phyloP scores from a whole-genome alignment of 148 eudicot species.

The Rhododendron henanense region DNA sequence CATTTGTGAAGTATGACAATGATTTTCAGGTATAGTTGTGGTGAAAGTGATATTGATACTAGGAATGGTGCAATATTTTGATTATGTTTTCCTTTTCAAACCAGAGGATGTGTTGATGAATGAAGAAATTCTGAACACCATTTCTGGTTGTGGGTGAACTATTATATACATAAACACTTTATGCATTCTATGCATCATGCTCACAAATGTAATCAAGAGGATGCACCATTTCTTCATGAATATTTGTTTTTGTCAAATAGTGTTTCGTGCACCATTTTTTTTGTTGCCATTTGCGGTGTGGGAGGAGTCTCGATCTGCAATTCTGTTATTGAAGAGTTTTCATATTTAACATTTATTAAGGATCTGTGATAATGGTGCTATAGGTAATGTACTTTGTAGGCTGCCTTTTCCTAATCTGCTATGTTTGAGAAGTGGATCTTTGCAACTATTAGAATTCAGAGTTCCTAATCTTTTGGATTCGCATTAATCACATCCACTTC shows the following conservation, averaged over 20 bases:
- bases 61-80: background rate
- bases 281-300: background rate
- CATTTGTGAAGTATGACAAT: background rate
- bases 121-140: background rate
- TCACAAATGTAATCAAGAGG: background rate
- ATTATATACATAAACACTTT: background rate
- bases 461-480: background rate
- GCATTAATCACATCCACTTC: background rate
- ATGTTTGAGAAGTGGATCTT: background rate
- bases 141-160: background rate
- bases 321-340: background rate
- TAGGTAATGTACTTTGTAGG: background rate
- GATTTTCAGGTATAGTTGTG: background rate
- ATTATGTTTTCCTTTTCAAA: background rate
- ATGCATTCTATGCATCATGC: background rate
- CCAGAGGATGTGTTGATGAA: background rate
- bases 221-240: background rate
- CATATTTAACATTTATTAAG: background rate
- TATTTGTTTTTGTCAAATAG: background rate
- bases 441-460: background rate
- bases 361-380: background rate
- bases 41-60: background rate
- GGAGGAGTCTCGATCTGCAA: background rate
- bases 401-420: background rate
- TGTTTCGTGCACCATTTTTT: background rate